Evolutionary conservation across 768 basidiomycete species (phyloP).

Genomic region (Dentipellis sp.): DNA sequence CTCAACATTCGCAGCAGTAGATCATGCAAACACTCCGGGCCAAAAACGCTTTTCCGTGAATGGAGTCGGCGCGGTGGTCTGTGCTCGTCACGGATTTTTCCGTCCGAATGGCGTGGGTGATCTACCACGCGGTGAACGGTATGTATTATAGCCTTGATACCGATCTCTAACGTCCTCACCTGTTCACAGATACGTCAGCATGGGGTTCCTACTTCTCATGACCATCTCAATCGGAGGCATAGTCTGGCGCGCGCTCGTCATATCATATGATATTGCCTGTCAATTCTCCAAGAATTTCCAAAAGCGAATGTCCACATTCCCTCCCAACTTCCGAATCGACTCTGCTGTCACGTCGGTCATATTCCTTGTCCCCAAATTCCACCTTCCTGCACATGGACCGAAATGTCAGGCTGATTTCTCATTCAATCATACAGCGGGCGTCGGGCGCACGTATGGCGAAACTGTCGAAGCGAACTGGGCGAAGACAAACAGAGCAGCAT

Average conservation of each 20-base stretch:
- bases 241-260: not conserved
- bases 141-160: too few relatives aligned
- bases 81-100: slow-evolving; percentile 1
- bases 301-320: not conserved
- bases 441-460: too few relatives aligned
- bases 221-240: not conserved
- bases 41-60: slow-evolving; percentile 3
- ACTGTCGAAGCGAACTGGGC: too few relatives aligned
- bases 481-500: slow-evolving; percentile 2
- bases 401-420: slow-evolving; percentile 9
- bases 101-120: not conserved
- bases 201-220: slow-evolving; percentile 15
- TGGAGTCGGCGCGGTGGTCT: slow-evolving; percentile 8
- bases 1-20: slow-evolving; percentile 1
- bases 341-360: not conserved
- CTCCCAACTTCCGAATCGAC: not conserved
- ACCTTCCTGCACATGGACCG: slow-evolving; percentile 11
- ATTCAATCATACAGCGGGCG: too few relatives aligned
- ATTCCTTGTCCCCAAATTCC: slow-evolving; percentile 6
- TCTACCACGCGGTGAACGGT: slow-evolving; percentile 1
- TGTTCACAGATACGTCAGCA: slow-evolving; percentile 13
- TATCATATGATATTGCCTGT: slow-evolving; percentile 2
- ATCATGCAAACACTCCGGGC: slow-evolving; percentile 3
- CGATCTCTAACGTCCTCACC: not conserved
- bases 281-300: slow-evolving; percentile 1